Evolutionary conservation across 352 stramenopile genomes (phyloP).

Genomic region (Globisporangium spinosum): DNA sequence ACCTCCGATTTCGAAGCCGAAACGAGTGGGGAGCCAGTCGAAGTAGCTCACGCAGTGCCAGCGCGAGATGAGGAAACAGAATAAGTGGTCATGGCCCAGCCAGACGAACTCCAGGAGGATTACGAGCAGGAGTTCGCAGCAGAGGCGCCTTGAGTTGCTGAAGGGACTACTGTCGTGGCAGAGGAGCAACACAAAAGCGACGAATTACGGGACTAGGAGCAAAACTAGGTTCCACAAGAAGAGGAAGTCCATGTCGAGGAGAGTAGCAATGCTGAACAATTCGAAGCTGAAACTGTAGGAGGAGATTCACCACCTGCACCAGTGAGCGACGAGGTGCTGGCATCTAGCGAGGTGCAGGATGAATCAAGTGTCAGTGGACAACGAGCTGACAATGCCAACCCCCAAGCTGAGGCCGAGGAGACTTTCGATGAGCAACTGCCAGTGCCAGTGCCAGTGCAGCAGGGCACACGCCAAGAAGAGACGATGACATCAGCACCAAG

Average conservation of each 20-base stretch:
- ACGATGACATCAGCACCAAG: background rate
- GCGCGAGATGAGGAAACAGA: background rate
- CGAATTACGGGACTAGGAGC: background rate
- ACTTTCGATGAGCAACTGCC: background rate
- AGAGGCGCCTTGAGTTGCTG: constrained; percentile 4
- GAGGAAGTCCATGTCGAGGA: background rate
- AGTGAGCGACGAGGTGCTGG: background rate
- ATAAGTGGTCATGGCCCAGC: background rate
- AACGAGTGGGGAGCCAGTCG: too few relatives aligned
- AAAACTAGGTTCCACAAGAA: background rate
- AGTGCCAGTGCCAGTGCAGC: background rate
- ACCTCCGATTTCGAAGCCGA: background rate
- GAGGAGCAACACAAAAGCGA: background rate
- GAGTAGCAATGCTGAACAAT: background rate
- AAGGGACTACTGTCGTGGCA: background rate
- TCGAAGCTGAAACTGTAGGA: background rate
- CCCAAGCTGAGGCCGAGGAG: background rate
- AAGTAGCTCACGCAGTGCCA: background rate
- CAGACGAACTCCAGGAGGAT: constrained; percentile 3
- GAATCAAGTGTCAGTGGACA: background rate
- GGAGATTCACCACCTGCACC: background rate
- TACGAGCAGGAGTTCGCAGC: constrained; percentile 11
- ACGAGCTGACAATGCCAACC: too few relatives aligned
- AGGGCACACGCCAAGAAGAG: background rate
- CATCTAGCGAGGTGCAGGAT: background rate